Conservation (phyloP, 2,329 filamentous ascomycete species). For the Penicillium sclerotigenum region DNA sequence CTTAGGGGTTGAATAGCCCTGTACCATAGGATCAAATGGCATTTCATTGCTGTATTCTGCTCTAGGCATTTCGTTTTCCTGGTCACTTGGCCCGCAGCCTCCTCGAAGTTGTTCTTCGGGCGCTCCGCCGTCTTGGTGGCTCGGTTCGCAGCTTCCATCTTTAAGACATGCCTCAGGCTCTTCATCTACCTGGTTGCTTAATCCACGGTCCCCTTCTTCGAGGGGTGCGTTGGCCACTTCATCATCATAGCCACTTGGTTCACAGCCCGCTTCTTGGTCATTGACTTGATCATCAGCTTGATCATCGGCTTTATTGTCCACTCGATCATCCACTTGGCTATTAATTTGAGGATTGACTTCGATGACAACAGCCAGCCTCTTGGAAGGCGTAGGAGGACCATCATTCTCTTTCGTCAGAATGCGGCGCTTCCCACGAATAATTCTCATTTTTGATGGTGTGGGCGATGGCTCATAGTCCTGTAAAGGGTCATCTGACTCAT, state of each 20-base stretch:
- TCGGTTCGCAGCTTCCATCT: background rate
- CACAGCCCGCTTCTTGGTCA: background rate
- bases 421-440: conserved; percentile 23
- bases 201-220: background rate
- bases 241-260: background rate
- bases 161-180: background rate
- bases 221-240: background rate
- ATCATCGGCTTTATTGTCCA: background rate
- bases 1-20: conserved; percentile 3
- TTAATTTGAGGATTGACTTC: background rate
- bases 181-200: background rate
- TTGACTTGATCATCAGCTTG: background rate
- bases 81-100: background rate
- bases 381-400: background rate
- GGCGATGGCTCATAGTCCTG: conserved; percentile 36
- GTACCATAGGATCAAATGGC: background rate
- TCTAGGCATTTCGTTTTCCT: background rate
- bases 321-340: background rate
- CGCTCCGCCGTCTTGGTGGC: background rate
- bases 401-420: background rate
- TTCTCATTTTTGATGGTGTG: conserved; percentile 23
- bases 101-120: background rate
- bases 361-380: background rate
- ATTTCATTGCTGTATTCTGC: background rate
- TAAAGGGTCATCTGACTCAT: conserved; percentile 45